A percentile compares a stretch with the other conserved stretches of the same genome.
Conservation (phyloP, 2,329 filamentous ascomycete species). For the Orbilia ellipsospora region DNA sequence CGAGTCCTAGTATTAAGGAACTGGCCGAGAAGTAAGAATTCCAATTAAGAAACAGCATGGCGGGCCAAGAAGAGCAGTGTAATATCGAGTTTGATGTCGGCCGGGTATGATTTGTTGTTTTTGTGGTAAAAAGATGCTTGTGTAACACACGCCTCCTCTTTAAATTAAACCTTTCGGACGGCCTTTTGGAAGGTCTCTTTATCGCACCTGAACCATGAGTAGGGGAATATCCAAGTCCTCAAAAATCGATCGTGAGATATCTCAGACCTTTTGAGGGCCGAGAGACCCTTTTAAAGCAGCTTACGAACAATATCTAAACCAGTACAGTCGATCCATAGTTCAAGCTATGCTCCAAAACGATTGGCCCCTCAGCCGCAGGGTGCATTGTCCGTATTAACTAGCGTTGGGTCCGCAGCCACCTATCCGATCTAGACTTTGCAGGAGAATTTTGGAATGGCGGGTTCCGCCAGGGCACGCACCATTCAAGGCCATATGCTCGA, state of each 20-base stretch:
- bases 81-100: constrained; percentile 11
- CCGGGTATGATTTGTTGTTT: constrained; percentile 29
- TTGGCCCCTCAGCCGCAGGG: constrained; percentile 41
- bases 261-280: constrained; percentile 23
- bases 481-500: constrained; percentile 35
- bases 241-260: constrained; percentile 47
- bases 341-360: constrained; percentile 41
- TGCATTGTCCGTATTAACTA: constrained; percentile 39
- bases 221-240: constrained; percentile 32
- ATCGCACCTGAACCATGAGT: constrained; percentile 41
- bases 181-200: constrained; percentile 25
- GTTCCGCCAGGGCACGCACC: constrained; percentile 47
- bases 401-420: constrained; percentile 47
- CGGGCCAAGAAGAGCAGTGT: not conserved
- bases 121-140: constrained; percentile 40
- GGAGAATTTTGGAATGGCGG: constrained; percentile 51
- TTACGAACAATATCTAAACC: constrained; percentile 33
- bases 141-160: constrained; percentile 48
- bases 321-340: constrained; percentile 45
- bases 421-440: constrained; percentile 53
- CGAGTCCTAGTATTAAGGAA: constrained; percentile 24
- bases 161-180: constrained; percentile 35
- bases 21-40: constrained; percentile 23
- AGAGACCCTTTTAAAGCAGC: constrained; percentile 44
- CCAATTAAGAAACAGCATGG: constrained; percentile 33